These are phyloP conservation scores for Zhuliangozyma parablackwelliae DNA, from an alignment of 1,139 yeast species.

Conservation along the genomic window DNA sequence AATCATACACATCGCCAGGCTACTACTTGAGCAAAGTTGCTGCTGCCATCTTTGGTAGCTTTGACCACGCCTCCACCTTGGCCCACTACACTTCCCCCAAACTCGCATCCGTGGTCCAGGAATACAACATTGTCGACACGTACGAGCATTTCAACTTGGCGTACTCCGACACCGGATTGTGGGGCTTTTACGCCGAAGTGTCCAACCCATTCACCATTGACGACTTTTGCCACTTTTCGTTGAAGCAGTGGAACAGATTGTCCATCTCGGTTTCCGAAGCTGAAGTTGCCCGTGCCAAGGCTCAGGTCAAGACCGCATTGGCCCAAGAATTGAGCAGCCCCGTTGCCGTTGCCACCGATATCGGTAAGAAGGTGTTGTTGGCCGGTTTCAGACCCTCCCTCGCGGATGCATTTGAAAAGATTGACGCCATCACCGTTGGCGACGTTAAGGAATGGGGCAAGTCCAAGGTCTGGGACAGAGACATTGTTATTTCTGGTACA, in stretches of 20 bases:
- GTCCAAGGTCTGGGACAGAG: slow-evolving; percentile 76
- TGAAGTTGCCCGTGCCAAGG: slow-evolving; percentile 74
- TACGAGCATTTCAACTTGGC: slow-evolving; percentile 68
- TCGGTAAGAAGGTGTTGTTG: slow-evolving; percentile 58
- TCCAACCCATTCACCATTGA: slow-evolving; percentile 58
- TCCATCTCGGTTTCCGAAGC: slow-evolving; percentile 69
- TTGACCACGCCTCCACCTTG: slow-evolving; percentile 48
- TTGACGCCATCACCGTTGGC: slow-evolving; percentile 59
- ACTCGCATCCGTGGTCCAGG: slow-evolving; percentile 69
- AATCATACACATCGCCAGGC: slow-evolving; percentile 56
- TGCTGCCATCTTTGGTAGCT: slow-evolving; percentile 63
- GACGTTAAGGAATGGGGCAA: slow-evolving; percentile 72
- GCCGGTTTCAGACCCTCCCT: slow-evolving; percentile 59
- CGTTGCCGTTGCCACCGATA: slow-evolving; percentile 48
- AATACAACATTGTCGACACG: slow-evolving; percentile 67
- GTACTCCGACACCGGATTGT: slow-evolving; percentile 73
- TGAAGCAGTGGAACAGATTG: slow-evolving; percentile 85
- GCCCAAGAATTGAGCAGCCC: slow-evolving; percentile 45
- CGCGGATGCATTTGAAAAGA: slow-evolving; percentile 54
- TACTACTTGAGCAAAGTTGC: slow-evolving; percentile 72
- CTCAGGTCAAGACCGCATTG: slow-evolving; percentile 55
- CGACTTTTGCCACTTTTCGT: slow-evolving; percentile 72
- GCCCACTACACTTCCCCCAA: slow-evolving; percentile 78
- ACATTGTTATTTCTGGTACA: slow-evolving; percentile 74
- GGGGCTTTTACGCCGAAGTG: slow-evolving; percentile 73